Base-by-base conservation (phyloP, 2,329 filamentous ascomycete genomes). In the Cercospora sp. region DNA sequence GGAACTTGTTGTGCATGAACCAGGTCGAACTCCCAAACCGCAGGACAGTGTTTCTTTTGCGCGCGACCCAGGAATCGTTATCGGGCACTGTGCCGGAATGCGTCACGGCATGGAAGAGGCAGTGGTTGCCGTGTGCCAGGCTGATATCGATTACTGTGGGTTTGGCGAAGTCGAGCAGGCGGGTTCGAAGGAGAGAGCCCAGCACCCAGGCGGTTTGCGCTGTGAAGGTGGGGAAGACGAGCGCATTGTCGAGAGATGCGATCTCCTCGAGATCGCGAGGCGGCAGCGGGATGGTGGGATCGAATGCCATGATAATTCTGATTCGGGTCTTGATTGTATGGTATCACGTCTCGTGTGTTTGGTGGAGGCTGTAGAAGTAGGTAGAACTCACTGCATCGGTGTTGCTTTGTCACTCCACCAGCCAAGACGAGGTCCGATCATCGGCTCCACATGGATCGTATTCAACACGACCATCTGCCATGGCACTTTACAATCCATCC, bases 1-100 rank as follows among this genome's bases (percentile, higher is more conserved):
- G 77, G 71, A 88, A 88, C 81, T 91, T 91, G 78, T 87, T 86
- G 69, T 86, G 84, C 86, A 93, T 86, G 67, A 87, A 86, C 90
- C 90, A 94, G 3, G 89, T 90, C 70, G 86, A 89, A 68, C 83
- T 80, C 0, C 91, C 91, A 80, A 87, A 94, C 9, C 91, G 82
- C 63, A 93, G 80, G 6, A 93, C 91, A 0, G 90, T 90, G 67
- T 87, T 87, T 13, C 89, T 83, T 83, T 95, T 94, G 36, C 91
- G 83, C 42, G 83, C 80, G 23, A 92, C 89, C 90, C 79, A 80
- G 20, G 36, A 61, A 60, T 77, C 77, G 67, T 80, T 79, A 78
- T 94, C 92, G 0, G 91, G 89, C 68, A 85, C 83, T 4, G 88
- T 87, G 6, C 91, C 91, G 0, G 87, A 81, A 48, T 90, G 86